phyloP scores from a whole-genome alignment of 768 basidiomycete species.

The Termitomyces heimii region DNA sequence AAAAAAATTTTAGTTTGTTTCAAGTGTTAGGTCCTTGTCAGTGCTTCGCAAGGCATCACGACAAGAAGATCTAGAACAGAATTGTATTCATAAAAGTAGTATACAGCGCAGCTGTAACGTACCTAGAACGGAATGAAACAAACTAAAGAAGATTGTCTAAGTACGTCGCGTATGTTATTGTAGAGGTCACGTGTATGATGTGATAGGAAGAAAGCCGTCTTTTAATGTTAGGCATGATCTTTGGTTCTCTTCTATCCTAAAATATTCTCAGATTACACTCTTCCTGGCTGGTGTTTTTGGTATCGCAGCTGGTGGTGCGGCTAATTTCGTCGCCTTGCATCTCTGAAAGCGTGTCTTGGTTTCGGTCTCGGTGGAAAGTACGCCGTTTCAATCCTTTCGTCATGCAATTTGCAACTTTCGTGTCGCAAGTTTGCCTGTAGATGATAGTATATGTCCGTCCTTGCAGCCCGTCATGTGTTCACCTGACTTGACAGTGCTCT shows the following conservation, averaged over 20 bases:
- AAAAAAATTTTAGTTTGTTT: too few relatives aligned
- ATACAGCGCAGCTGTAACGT: too few relatives aligned
- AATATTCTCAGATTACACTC: conserved; percentile 20
- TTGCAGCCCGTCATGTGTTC: neutral
- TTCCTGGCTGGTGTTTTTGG: conserved; percentile 42
- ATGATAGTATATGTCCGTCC: conserved; percentile 24
- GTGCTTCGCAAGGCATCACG: too few relatives aligned
- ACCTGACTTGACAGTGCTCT: conserved; percentile 24
- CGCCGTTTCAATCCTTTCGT: conserved; percentile 16
- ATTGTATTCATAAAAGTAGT: too few relatives aligned
- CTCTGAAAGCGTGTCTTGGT: conserved; percentile 39
- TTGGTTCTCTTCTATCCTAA: neutral
- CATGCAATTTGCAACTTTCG: conserved; percentile 9
- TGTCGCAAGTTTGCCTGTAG: conserved; percentile 32
- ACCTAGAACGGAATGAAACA: too few relatives aligned
- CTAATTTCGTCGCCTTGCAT: conserved; percentile 39
- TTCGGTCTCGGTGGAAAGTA: conserved; percentile 51
- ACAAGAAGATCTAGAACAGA: too few relatives aligned
- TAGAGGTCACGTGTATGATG: too few relatives aligned
- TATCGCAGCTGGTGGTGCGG: conserved; percentile 39
- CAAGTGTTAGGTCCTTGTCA: too few relatives aligned
- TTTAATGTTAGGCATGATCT: conserved; percentile 28
- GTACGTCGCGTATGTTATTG: too few relatives aligned
- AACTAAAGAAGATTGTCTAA: too few relatives aligned
- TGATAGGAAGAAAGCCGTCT: conserved; percentile 39